Conservation (phyloP, 257 asterid genomes). For the Dorcoceras hygrometricum region DNA sequence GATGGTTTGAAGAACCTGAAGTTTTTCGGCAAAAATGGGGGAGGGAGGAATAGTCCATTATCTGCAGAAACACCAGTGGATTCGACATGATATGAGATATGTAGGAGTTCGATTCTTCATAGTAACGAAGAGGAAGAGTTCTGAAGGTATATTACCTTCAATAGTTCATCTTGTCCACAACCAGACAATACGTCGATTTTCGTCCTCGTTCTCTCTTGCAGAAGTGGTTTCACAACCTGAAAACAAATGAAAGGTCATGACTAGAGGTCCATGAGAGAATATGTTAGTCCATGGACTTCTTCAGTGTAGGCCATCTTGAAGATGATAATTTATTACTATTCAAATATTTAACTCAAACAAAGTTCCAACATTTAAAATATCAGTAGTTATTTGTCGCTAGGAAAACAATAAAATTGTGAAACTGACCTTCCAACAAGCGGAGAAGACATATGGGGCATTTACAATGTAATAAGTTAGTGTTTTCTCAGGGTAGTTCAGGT, state of each 20-base stretch:
- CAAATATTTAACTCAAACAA: not conserved
- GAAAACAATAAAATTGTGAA: not conserved
- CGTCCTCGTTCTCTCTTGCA: conserved; percentile 67
- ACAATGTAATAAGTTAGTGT: conserved; percentile 67
- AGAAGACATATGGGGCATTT: conserved; percentile 68
- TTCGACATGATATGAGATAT: not conserved
- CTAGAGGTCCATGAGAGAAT: not conserved
- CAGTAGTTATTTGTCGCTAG: no score
- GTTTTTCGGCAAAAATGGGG: conserved; percentile 70
- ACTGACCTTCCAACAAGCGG: conserved; percentile 83
- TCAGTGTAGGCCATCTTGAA: not conserved
- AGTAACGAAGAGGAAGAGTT: not conserved
- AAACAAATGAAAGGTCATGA: conserved; percentile 10
- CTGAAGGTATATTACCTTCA: conserved; percentile 45
- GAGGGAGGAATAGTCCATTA: conserved; percentile 70
- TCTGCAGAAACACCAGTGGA: conserved; percentile 33
- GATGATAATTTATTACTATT: not conserved
- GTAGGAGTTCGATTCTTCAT: not conserved
- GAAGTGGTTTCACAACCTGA: conserved; percentile 81
- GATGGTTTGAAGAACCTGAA: conserved; percentile 48
- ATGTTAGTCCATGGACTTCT: not conserved
- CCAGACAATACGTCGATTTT: conserved; percentile 66
- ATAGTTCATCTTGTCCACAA: conserved; percentile 59
- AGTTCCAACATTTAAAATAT: not conserved
- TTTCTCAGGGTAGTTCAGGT: conserved; percentile 76